A percentile compares a stretch with the other conserved stretches of the same genome.
Evolutionary conservation across 208 protist genomes (phyloP).

Genomic region (Phytomonas sp.): DNA sequence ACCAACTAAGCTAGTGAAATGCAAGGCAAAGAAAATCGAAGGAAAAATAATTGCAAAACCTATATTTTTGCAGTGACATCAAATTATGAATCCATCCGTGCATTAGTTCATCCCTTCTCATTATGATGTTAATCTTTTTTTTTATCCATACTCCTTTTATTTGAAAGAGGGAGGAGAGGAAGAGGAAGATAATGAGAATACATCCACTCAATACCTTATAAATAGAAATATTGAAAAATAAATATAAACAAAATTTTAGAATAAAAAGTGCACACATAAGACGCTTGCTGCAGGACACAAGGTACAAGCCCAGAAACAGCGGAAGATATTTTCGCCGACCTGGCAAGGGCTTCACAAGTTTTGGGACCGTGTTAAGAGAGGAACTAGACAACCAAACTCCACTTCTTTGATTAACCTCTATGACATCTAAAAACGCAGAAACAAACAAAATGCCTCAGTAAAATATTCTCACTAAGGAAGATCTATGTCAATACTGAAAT

Average conservation of each 20-base stretch:
- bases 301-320: neutral
- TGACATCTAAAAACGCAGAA: neutral
- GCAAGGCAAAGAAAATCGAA: neutral
- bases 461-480: neutral
- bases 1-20: neutral
- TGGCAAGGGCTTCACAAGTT: neutral
- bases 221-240: slow-evolving; percentile 4
- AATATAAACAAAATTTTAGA: slow-evolving; percentile 2
- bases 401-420: neutral
- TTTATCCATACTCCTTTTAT: neutral
- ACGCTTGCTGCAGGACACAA: neutral
- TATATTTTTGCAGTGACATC: neutral
- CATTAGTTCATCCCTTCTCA: neutral
- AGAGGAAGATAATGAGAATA: neutral
- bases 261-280: neutral
- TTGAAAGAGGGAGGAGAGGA: neutral
- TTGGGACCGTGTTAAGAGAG: neutral
- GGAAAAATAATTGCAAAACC: neutral
- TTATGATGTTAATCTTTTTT: neutral
- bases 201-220: neutral
- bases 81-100: neutral
- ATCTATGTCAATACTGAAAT: neutral
- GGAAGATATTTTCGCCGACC: neutral
- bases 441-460: neutral
- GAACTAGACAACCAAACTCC: neutral